These are phyloP conservation scores for Pythium vanterpoolii DNA, from an alignment of 352 stramenopile genomes.

Conservation along the genomic window DNA sequence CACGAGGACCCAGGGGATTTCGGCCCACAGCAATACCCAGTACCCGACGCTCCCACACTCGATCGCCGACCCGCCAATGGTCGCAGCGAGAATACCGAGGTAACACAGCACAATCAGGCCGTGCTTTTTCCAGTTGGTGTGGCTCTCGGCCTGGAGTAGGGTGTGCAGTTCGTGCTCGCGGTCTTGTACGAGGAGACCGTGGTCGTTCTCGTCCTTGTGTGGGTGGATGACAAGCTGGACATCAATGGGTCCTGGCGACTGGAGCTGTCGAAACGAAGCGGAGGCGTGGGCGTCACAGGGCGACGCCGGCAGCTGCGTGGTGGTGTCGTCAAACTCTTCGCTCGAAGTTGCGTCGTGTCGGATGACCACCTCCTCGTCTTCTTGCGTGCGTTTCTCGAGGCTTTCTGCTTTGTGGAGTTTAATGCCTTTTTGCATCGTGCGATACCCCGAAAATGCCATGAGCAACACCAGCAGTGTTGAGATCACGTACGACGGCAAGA, in stretches of 20 bases:
- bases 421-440: conserved; percentile 33
- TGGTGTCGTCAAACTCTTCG: not conserved
- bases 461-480: conserved; percentile 54
- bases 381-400: conserved; percentile 22
- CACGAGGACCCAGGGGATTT: conserved; percentile 47
- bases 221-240: not conserved
- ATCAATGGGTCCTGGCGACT: conserved; percentile 6
- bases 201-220: not conserved
- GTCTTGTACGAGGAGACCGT: not conserved
- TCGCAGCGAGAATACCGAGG: conserved; percentile 19
- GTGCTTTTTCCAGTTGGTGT: conserved; percentile 18
- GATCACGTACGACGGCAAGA: conserved; percentile 57
- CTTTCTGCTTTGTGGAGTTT: conserved; percentile 37
- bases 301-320: not conserved
- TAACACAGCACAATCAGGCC: conserved; percentile 15
- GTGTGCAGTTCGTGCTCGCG: not conserved
- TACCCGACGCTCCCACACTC: conserved; percentile 38
- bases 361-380: not conserved
- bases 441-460: conserved; percentile 30
- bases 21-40: conserved; percentile 40
- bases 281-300: too few species aligned
- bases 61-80: conserved; percentile 23
- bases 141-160: conserved; percentile 5
- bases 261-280: conserved; percentile 10
- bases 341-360: not conserved